phyloP scores from a whole-genome alignment of 192 early-diverging fungal genomes.

The Backusella macrospora region DNA sequence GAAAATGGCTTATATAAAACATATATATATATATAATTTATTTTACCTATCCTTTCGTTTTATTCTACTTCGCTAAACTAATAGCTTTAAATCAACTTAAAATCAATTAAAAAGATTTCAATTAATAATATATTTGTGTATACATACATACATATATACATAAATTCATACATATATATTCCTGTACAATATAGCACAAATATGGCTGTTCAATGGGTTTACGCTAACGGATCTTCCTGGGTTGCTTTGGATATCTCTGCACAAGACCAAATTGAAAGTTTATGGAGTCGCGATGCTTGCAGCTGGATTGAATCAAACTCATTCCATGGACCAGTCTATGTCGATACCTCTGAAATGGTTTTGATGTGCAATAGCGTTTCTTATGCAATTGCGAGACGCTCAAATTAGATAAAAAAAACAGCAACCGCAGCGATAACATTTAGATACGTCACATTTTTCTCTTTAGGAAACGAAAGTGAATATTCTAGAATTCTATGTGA shows the following conservation, averaged over 20 bases:
- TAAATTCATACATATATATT: background rate
- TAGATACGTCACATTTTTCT: background rate
- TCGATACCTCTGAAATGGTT: slow-evolving; percentile 5
- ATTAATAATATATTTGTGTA: background rate
- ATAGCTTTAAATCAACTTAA: background rate
- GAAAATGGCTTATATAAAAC: background rate
- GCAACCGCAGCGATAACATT: background rate
- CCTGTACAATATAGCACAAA: too few species aligned
- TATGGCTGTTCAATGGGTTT: slow-evolving; percentile 18
- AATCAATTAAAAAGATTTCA: background rate
- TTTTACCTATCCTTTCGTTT: background rate
- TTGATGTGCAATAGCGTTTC: background rate
- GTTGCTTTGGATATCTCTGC: background rate
- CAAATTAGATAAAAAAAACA: background rate
- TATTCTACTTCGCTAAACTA: background rate
- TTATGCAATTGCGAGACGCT: background rate
- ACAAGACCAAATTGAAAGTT: slow-evolving; percentile 8
- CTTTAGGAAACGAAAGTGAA: background rate
- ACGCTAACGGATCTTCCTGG: slow-evolving; percentile 15
- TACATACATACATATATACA: background rate
- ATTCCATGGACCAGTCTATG: slow-evolving; percentile 13
- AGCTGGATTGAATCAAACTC: slow-evolving; percentile 3
- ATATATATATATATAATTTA: background rate
- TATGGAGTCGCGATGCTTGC: slow-evolving; percentile 1
- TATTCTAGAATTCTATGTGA: background rate